These are phyloP conservation scores for Linnemannia schmuckeri DNA, from an alignment of 192 early-diverging fungal species.

Conservation along the genomic window DNA sequence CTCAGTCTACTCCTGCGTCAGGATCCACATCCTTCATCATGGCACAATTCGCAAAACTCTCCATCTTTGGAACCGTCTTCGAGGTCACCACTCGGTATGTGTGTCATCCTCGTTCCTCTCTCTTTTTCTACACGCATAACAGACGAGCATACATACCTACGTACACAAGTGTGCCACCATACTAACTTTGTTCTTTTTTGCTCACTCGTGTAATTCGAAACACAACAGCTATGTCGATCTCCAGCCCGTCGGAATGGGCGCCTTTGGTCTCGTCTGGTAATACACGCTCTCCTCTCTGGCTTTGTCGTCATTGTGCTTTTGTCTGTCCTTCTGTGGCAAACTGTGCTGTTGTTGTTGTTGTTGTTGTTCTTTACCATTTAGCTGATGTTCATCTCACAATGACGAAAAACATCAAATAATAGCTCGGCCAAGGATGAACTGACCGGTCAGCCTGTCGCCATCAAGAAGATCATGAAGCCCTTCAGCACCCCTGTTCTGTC, in stretches of 20 bases:
- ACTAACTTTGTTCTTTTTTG: neutral
- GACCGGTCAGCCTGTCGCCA: conserved; percentile 86
- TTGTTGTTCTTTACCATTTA: neutral
- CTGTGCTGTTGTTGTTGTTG: no score
- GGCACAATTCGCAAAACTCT: conserved; percentile 69
- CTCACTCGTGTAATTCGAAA: neutral
- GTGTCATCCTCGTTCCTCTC: neutral
- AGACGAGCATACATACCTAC: conserved; percentile 45
- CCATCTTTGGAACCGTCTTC: conserved; percentile 88
- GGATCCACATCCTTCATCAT: conserved; percentile 47
- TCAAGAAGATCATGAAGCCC: conserved; percentile 98
- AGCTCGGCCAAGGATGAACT: conserved; percentile 93
- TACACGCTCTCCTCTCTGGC: neutral
- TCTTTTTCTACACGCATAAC: conserved; percentile 29
- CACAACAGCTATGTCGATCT: conserved; percentile 85
- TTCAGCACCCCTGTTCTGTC: conserved; percentile 93
- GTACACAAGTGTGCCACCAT: neutral
- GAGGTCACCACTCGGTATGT: conserved; percentile 73
- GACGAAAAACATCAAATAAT: neutral
- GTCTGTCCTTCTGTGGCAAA: neutral
- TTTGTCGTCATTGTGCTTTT: neutral
- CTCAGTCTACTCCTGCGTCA: conserved; percentile 61
- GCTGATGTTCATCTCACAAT: neutral
- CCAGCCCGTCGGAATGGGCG: conserved; percentile 96
- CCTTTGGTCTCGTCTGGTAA: conserved; percentile 97